Conservation (phyloP, 495 filamentous ascomycete genomes). For the Hypoxylon lenormandii region DNA sequence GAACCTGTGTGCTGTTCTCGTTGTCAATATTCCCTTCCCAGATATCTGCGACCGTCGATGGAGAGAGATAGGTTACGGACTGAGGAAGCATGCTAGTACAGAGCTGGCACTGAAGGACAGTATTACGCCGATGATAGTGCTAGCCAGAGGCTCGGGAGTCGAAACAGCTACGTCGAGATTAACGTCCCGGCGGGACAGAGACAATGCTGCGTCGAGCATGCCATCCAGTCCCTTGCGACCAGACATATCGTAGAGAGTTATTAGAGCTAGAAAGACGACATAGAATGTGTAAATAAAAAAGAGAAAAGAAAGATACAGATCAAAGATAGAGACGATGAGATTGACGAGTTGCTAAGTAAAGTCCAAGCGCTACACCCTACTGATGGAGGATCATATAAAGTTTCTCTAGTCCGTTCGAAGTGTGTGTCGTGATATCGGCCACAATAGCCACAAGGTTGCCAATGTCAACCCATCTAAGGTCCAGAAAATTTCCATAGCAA, state of each 20-base stretch:
- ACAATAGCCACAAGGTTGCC: background rate
- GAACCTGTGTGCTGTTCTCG: slow-evolving; percentile 51
- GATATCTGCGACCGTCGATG: background rate
- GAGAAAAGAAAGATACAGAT: slow-evolving; percentile 1
- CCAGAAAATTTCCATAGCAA: background rate
- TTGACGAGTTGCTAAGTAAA: slow-evolving; percentile 1
- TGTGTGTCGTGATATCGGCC: background rate
- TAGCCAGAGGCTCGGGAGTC: slow-evolving; percentile 49
- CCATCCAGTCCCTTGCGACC: background rate
- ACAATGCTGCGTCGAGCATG: slow-evolving; percentile 28
- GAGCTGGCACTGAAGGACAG: slow-evolving; percentile 58
- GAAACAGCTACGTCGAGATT: background rate
- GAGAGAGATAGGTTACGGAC: slow-evolving; percentile 48
- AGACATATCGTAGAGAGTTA: background rate
- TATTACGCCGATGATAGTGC: slow-evolving; percentile 57
- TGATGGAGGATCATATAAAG: slow-evolving; percentile 7
- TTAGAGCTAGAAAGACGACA: background rate
- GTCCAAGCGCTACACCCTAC: background rate
- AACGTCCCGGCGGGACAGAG: slow-evolving; percentile 17
- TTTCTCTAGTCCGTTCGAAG: slow-evolving; percentile 8
- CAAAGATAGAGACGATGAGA: background rate
- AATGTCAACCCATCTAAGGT: background rate
- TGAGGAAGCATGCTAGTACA: slow-evolving; percentile 60
- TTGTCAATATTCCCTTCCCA: background rate
- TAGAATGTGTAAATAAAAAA: background rate